phyloP scores from a whole-genome alignment of 495 filamentous ascomycete genomes.

The Lasiosphaeriaceae sp. region DNA sequence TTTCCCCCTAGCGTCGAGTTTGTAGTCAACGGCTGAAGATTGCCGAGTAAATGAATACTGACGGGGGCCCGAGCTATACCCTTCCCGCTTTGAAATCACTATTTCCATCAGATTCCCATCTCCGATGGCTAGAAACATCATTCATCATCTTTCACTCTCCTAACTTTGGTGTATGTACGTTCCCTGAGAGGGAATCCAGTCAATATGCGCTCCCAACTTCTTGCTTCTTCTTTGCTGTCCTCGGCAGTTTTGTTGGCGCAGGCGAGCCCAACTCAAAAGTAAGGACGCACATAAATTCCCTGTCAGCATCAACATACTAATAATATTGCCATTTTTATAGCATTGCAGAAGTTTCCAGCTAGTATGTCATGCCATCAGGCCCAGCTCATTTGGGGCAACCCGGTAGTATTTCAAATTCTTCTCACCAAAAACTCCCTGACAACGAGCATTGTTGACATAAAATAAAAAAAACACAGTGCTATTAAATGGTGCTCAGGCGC shows the following conservation, averaged over 20 bases:
- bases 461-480: neutral
- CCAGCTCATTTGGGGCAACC: neutral
- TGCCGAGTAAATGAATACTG: neutral
- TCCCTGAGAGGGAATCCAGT: too few relatives aligned
- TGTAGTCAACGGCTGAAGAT: neutral
- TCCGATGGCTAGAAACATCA: too few relatives aligned
- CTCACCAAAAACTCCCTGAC: neutral
- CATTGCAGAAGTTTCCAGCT: neutral
- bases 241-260: neutral
- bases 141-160: too few relatives aligned
- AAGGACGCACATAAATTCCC: neutral
- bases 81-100: neutral
- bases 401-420: neutral
- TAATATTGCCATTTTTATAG: neutral
- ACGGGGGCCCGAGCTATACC: neutral
- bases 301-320: neutral
- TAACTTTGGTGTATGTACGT: too few relatives aligned
- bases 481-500: neutral
- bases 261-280: neutral
- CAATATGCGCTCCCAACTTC: too few relatives aligned
- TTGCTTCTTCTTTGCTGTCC: neutral
- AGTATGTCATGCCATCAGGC: neutral
- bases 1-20: too few relatives aligned
- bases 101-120: too few relatives aligned
- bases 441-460: neutral